Evolutionary conservation across 2,329 filamentous ascomycete genomes (phyloP).

Genomic region (Xylariaceae sp.): DNA sequence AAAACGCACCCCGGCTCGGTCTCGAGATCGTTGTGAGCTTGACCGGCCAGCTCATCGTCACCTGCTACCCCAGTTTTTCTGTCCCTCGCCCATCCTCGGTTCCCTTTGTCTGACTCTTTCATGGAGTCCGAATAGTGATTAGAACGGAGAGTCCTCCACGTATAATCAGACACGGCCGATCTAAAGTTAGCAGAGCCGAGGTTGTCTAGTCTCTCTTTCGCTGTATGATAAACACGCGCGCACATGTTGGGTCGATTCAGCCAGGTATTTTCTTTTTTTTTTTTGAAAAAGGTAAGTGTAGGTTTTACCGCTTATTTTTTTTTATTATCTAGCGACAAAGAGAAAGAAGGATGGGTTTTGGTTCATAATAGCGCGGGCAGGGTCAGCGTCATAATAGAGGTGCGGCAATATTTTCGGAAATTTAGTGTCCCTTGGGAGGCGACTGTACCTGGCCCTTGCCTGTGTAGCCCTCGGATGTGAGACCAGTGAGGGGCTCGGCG

Average conservation of each 20-base stretch:
- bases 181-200: constrained; percentile 10
- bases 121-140: neutral
- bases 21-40: too few relatives aligned
- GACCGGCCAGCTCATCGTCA: too few relatives aligned
- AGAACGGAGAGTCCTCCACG: constrained; percentile 5
- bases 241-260: constrained; percentile 14
- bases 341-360: constrained; percentile 18
- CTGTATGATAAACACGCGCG: constrained; percentile 19
- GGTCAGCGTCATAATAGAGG: constrained; percentile 20
- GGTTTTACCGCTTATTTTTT: neutral
- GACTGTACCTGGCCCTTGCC: constrained; percentile 77
- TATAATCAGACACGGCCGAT: constrained; percentile 5
- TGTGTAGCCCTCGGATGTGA: constrained; percentile 71
- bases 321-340: constrained; percentile 37
- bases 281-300: constrained; percentile 5
- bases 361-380: constrained; percentile 19
- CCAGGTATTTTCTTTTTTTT: constrained; percentile 13
- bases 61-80: constrained; percentile 3
- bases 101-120: neutral
- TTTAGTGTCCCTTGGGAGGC: constrained; percentile 43
- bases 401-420: constrained; percentile 9
- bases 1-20: constrained; percentile 11
- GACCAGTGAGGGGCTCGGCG: constrained; percentile 79
- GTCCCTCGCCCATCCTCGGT: constrained; percentile 1
- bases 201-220: neutral